Evolutionary conservation across 371 early-diverging fungal species (phyloP).

Genomic region (Circinella minor): DNA sequence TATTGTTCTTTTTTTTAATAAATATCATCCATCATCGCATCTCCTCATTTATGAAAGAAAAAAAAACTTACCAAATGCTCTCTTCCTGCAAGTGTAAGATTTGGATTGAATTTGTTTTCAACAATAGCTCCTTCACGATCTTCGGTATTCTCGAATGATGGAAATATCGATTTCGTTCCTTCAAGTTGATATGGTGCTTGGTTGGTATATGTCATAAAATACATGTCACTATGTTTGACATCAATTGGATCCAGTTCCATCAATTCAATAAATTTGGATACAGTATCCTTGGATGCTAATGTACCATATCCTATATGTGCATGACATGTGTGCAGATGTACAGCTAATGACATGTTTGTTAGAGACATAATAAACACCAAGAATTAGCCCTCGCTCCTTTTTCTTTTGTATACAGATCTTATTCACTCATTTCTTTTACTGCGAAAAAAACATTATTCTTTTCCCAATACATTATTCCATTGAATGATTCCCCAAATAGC

Average conservation of each 20-base stretch:
- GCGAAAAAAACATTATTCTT: too few relatives aligned
- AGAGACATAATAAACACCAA: too few relatives aligned
- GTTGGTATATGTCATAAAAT: constrained; percentile 62
- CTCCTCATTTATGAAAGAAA: neutral
- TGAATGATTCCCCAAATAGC: neutral
- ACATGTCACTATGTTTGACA: constrained; percentile 61
- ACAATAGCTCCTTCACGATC: constrained; percentile 27
- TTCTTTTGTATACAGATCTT: too few relatives aligned
- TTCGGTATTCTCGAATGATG: constrained; percentile 18
- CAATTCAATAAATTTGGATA: constrained; percentile 53
- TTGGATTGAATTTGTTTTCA: constrained; percentile 32
- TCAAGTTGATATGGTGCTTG: constrained; percentile 64
- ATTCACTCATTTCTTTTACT: too few relatives aligned
- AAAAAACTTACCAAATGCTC: constrained; percentile 39
- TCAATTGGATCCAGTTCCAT: constrained; percentile 56
- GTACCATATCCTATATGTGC: constrained; percentile 60
- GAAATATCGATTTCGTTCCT: constrained; percentile 16
- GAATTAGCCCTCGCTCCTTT: too few relatives aligned
- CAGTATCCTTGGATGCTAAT: constrained; percentile 57
- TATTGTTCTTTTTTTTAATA: too few relatives aligned
- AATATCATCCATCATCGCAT: too few relatives aligned
- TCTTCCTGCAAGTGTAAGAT: constrained; percentile 22
- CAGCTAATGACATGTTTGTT: constrained; percentile 25
- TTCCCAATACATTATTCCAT: neutral
- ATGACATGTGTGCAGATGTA: constrained; percentile 63